Base-by-base conservation (phyloP, 345 rosid genomes). In the Durio zibethinus region DNA sequence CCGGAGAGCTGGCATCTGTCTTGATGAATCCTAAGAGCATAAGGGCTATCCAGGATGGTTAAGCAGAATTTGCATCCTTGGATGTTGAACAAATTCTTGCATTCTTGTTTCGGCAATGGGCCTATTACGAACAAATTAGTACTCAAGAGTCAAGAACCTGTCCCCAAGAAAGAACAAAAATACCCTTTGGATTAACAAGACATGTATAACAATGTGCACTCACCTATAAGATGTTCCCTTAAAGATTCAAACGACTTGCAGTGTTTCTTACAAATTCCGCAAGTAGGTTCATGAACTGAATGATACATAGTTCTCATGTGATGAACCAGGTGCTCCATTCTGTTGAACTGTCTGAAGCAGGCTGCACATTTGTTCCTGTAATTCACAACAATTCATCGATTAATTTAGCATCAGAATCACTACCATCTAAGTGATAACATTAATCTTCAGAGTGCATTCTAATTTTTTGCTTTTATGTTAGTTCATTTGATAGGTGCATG, bases 171-270 rank as follows among this genome's bases (percentile, higher is more conserved):
- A 2, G 36, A n/a, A n/a, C 7, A 50, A 50, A 18, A 12, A 14
- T 0, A 53, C 20, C 2, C 25, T 20, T 65, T 16, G 27, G 72
- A 36, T 66, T 42, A 8, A 25, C n/a, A 29, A 7, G 15, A 4
- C 10, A 23, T 40, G 72, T 4, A 1, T 14, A n/a, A n/a, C n/a
- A n/a, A n/a, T n/a, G n/a, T n/a, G n/a, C n/a, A 8, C 15, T 73
- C 83, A 93, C 98, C 98, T 35, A 85, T 90, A 73, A 92, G 92
- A 83, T 94, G 99, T 70, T 94, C 99, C 38, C 99, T 85, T 12
- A 94, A 90, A 66, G 99, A 93, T 62, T 94, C 99, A 78, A 93
- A 93, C 52, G 95, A 93, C 78, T 93, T 82, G 89, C 98, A 94
- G 75, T 89, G 99, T 83, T 93, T 94, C 82, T 78, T 83, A 71